A percentile compares a stretch with the other conserved stretches of the same genome.
These are phyloP conservation scores for Groenewaldozyma sp. DNA, from an alignment of 1,139 yeast genomes.

Conservation along the genomic window DNA sequence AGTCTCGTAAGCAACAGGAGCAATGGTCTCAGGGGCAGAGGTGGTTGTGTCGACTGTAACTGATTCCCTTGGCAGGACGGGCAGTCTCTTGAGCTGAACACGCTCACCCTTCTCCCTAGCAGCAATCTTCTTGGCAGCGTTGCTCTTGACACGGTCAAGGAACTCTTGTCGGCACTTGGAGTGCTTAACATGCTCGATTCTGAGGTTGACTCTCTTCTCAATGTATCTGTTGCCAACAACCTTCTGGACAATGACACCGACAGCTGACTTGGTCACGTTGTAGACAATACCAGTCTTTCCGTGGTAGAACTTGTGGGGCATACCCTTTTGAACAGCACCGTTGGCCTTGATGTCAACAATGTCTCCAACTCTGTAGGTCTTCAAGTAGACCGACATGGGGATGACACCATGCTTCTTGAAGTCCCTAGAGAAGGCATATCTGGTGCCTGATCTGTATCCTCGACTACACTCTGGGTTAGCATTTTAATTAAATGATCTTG, in stretches of 20 bases:
- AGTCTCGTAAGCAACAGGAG: slow-evolving; percentile 99
- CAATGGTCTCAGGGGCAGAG: slow-evolving; percentile 91
- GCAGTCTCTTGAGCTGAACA: slow-evolving; percentile 94
- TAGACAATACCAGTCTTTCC: slow-evolving; percentile 99
- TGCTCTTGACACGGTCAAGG: slow-evolving; percentile 94
- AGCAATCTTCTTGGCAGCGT: slow-evolving; percentile 88
- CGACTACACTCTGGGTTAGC: slow-evolving; percentile 43
- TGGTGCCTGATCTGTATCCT: slow-evolving; percentile 99
- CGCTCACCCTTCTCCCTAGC: slow-evolving; percentile 93
- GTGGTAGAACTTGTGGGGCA: slow-evolving; percentile 99
- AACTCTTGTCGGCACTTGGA: slow-evolving; percentile 99
- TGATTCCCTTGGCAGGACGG: slow-evolving; percentile 93
- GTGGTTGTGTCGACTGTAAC: slow-evolving; percentile 67
- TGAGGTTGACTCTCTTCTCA: slow-evolving; percentile 97
- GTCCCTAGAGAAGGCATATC: slow-evolving; percentile 99
- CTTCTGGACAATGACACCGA: slow-evolving; percentile 97
- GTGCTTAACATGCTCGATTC: slow-evolving; percentile 99
- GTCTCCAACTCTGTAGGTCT: slow-evolving; percentile 97
- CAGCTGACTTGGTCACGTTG: slow-evolving; percentile 98
- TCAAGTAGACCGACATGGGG: slow-evolving; percentile 93
- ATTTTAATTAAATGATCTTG: background rate
- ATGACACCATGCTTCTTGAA: slow-evolving; percentile 96
- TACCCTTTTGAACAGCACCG: slow-evolving; percentile 98
- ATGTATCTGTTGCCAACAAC: slow-evolving; percentile 98
- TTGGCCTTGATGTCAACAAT: slow-evolving; percentile 99